These are phyloP conservation scores for Candida pseudoglaebosa DNA, from an alignment of 805 yeast species.

Conservation along the genomic window DNA sequence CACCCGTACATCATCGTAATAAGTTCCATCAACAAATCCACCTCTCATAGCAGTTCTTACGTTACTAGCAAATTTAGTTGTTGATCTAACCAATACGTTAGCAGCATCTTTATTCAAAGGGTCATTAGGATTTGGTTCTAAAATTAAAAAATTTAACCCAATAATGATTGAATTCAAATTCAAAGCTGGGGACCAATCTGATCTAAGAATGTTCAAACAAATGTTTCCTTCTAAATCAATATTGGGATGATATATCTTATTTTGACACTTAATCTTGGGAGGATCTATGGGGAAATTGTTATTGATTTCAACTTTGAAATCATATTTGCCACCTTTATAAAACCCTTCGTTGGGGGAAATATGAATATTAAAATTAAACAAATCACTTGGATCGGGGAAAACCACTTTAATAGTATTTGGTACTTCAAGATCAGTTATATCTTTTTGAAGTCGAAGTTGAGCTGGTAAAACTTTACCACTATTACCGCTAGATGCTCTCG, in stretches of 20 bases:
- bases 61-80: constrained; percentile 45
- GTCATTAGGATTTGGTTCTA: constrained; percentile 89
- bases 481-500: constrained; percentile 11
- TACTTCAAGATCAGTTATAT: constrained; percentile 63
- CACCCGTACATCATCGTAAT: constrained; percentile 56
- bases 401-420: constrained; percentile 53
- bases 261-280: constrained; percentile 72
- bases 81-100: constrained; percentile 38
- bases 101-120: constrained; percentile 94
- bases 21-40: constrained; percentile 50
- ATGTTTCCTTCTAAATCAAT: constrained; percentile 88
- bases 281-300: constrained; percentile 88
- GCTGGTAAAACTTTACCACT: constrained; percentile 45
- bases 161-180: constrained; percentile 76
- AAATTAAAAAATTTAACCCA: constrained; percentile 78
- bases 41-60: constrained; percentile 73
- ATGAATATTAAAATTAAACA: constrained; percentile 56
- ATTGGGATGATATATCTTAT: constrained; percentile 87
- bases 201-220: constrained; percentile 85
- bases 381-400: constrained; percentile 50
- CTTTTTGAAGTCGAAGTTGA: constrained; percentile 71
- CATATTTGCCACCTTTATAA: constrained; percentile 65
- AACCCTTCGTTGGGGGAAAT: constrained; percentile 70
- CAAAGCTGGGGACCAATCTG: constrained; percentile 95
- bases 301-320: constrained; percentile 61